phyloP scores from a whole-genome alignment of 116 monocot species.

The Iris pallida region DNA sequence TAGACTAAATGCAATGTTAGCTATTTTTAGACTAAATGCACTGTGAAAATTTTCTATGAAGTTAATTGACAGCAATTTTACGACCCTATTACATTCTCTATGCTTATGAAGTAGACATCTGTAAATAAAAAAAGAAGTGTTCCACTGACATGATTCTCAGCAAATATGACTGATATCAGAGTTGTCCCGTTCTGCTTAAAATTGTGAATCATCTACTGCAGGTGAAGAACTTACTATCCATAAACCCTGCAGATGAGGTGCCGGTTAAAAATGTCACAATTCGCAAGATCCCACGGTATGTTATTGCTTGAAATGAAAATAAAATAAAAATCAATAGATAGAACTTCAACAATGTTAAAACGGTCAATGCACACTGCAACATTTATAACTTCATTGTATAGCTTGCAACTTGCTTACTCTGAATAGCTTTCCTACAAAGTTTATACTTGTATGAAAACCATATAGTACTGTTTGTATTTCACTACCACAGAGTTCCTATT shows the following conservation, averaged over 20 bases:
- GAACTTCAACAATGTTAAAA: too few species aligned
- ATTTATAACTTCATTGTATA: neutral
- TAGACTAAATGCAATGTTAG: too few species aligned
- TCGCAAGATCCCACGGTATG: conserved; percentile 89
- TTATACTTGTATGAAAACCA: too few species aligned
- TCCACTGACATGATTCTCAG: neutral
- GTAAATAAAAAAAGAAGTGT: neutral
- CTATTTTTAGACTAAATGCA: too few species aligned
- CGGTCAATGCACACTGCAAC: neutral
- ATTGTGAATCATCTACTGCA: conserved; percentile 19
- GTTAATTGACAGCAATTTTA: neutral
- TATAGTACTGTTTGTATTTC: too few species aligned
- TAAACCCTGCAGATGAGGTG: conserved; percentile 63
- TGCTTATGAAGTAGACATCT: neutral
- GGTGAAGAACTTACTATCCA: conserved; percentile 81
- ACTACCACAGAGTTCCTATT: too few species aligned
- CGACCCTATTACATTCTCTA: neutral
- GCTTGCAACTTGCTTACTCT: too few species aligned
- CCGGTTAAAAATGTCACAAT: conserved; percentile 84
- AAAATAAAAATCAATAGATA: too few species aligned
- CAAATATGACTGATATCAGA: neutral
- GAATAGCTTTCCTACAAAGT: too few species aligned
- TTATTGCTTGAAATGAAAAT: neutral
- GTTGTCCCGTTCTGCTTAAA: neutral
- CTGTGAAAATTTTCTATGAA: too few species aligned